Conservation (phyloP, 176 grass and related monocot species). For the Juncus effusus region DNA sequence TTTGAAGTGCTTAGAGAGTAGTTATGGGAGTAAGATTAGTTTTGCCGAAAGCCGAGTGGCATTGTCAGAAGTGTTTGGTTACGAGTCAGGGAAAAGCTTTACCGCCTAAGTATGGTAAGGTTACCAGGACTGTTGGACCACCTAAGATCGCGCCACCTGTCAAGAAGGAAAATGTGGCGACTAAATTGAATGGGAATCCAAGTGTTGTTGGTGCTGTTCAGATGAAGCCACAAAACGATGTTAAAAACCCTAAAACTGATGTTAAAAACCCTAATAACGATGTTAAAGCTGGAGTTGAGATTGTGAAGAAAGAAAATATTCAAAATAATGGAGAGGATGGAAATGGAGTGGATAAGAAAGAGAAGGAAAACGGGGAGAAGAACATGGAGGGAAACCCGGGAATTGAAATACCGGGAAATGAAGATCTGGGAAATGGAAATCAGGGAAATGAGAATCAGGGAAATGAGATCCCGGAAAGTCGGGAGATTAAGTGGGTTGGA, state of each 20-base stretch:
- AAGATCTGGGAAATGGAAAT: background rate
- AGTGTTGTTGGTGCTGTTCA: constrained; percentile 28
- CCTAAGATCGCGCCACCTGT: constrained; percentile 46
- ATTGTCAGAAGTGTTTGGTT: constrained; percentile 69
- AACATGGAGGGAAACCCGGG: background rate
- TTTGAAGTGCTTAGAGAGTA: constrained; percentile 78
- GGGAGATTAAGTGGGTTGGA: constrained; percentile 27
- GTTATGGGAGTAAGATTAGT: constrained; percentile 54
- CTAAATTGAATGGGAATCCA: too few relatives aligned
- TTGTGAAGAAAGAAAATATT: background rate
- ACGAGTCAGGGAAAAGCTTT: constrained; percentile 82
- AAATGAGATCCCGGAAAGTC: constrained; percentile 12
- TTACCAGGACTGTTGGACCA: constrained; percentile 64
- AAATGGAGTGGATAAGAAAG: background rate
- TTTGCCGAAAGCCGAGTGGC: constrained; percentile 85
- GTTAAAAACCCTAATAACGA: constrained; percentile 22
- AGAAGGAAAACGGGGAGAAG: constrained; percentile 1
- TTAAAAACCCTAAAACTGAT: constrained; percentile 24
- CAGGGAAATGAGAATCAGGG: background rate
- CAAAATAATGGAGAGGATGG: too few relatives aligned
- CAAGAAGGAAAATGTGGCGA: constrained; percentile 17
- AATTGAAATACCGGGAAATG: constrained; percentile 1
- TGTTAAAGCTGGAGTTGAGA: constrained; percentile 16
- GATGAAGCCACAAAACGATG: constrained; percentile 26
- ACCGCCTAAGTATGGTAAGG: constrained; percentile 98